Conservation (phyloP, 2,329 filamentous ascomycete genomes). For the Stemphylium beticola region DNA sequence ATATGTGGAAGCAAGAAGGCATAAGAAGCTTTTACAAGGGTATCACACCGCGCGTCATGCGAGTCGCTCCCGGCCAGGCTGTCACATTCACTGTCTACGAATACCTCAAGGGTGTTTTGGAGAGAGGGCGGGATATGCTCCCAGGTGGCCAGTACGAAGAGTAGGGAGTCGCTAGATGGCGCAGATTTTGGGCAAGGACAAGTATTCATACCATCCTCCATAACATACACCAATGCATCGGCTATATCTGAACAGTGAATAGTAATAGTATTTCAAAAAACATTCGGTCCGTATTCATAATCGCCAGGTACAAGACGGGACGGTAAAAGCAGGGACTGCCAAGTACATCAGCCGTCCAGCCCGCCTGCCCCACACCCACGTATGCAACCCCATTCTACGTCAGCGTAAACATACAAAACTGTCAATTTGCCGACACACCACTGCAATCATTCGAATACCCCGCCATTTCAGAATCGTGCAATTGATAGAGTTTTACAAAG, state of each 20-base stretch:
- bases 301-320: background rate
- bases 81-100: constrained; percentile 70
- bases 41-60: constrained; percentile 96
- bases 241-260: background rate
- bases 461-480: background rate
- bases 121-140: constrained; percentile 55
- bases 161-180: constrained; percentile 27
- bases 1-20: constrained; percentile 80
- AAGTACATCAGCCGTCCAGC: constrained; percentile 14
- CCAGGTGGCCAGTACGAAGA: constrained; percentile 58
- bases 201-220: background rate
- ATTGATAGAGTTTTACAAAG: constrained; percentile 24
- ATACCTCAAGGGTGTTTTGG: constrained; percentile 57
- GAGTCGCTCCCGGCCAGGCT: constrained; percentile 93
- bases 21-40: constrained; percentile 97
- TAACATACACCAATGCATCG: background rate
- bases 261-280: background rate
- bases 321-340: constrained; percentile 5
- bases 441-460: background rate
- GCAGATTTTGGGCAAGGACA: background rate
- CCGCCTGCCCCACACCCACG: constrained; percentile 28
- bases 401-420: constrained; percentile 11
- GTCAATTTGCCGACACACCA: background rate
- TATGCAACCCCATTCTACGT: constrained; percentile 11
- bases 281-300: background rate